Conservation (phyloP, 1,284 basidiomycete genomes). For the Phellinidium pouzarii region DNA sequence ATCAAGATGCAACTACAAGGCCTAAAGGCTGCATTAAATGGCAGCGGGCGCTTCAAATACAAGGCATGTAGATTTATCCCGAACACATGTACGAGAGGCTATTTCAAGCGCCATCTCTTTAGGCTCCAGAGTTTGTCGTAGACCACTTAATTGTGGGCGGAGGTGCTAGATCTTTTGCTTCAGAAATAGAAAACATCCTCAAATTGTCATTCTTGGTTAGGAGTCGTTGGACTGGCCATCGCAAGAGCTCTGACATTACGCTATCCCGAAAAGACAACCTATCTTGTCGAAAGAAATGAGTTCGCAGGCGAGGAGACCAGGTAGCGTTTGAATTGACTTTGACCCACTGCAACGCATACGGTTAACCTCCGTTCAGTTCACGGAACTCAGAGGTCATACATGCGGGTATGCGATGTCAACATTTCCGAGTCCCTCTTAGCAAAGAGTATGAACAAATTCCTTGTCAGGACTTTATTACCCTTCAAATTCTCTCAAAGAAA, state of each 20-base stretch:
- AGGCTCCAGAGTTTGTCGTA: conserved; percentile 70
- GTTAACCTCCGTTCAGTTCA: conserved; percentile 42
- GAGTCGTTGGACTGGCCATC: conserved; percentile 84
- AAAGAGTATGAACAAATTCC: neutral
- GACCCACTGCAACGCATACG: too few relatives aligned
- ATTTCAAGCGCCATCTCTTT: neutral
- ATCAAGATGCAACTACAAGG: conserved; percentile 34
- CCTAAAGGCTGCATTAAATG: conserved; percentile 55
- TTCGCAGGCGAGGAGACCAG: conserved; percentile 78
- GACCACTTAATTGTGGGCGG: conserved; percentile 93
- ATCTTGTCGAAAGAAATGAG: conserved; percentile 77
- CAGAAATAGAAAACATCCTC: neutral
- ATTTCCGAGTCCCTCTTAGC: neutral
- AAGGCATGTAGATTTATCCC: conserved; percentile 36
- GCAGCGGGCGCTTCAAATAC: conserved; percentile 49
- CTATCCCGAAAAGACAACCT: conserved; percentile 72
- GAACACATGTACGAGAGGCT: conserved; percentile 4
- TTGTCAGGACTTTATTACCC: conserved; percentile 81
- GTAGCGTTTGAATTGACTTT: too few relatives aligned
- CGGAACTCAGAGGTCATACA: conserved; percentile 97
- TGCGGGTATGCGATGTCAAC: conserved; percentile 49
- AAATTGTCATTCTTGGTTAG: conserved; percentile 30
- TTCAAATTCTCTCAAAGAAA: conserved; percentile 77
- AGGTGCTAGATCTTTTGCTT: conserved; percentile 42
- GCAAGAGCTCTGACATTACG: conserved; percentile 67